phyloP scores from a whole-genome alignment of 306 rosid species.

The Castanea sativa region DNA sequence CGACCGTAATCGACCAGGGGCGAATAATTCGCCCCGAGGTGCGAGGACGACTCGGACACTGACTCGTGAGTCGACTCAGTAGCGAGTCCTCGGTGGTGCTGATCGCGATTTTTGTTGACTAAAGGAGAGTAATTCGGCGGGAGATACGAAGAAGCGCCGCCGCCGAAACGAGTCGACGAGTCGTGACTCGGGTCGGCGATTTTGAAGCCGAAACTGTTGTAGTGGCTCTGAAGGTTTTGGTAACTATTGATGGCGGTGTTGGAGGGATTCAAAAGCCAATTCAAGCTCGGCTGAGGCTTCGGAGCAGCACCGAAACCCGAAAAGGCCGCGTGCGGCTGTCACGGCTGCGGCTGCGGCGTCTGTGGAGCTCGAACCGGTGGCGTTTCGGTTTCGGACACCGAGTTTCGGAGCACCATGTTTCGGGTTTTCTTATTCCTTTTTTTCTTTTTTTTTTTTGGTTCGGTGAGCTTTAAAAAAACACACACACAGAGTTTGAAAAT shows the following conservation, averaged over 20 bases:
- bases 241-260: neutral
- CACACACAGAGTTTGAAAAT: too few relatives aligned
- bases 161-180: too few relatives aligned
- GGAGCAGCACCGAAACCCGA: neutral
- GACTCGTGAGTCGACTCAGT: too few relatives aligned
- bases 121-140: too few relatives aligned
- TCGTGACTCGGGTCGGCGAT: neutral
- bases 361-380: neutral
- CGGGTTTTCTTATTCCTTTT: neutral
- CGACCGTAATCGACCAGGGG: neutral
- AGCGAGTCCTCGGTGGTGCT: too few relatives aligned
- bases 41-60: too few relatives aligned
- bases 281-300: slow-evolving; percentile 19
- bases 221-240: neutral
- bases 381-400: slow-evolving; percentile 9
- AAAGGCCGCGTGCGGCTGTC: too few relatives aligned
- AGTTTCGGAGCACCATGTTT: slow-evolving; percentile 22
- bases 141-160: too few relatives aligned
- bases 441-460: neutral
- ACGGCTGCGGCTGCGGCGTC: neutral
- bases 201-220: neutral
- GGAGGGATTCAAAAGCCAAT: slow-evolving; percentile 25
- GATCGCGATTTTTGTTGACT: too few relatives aligned
- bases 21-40: neutral
- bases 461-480: too few relatives aligned